These are phyloP conservation scores for Gnaphalium uliginosum DNA, from an alignment of 129 eudicot genomes.

Conservation along the genomic window DNA sequence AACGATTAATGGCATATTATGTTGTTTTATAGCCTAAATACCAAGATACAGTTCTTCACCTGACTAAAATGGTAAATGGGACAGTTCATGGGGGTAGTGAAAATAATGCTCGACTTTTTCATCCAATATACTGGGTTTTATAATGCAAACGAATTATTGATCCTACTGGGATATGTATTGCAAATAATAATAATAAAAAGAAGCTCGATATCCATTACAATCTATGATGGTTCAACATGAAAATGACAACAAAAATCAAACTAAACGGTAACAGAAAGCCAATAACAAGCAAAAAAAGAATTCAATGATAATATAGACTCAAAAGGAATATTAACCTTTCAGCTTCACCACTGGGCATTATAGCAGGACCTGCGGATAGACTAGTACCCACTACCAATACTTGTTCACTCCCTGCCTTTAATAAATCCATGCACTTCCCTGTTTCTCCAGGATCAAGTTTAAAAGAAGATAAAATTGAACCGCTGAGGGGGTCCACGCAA, in stretches of 20 bases:
- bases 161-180: too few relatives aligned
- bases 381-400: constrained; percentile 93
- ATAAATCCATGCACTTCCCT: constrained; percentile 87
- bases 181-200: not conserved
- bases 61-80: constrained; percentile 12
- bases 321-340: constrained; percentile 58
- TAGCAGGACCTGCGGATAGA: constrained; percentile 87
- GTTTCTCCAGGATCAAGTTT: constrained; percentile 86
- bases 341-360: constrained; percentile 99
- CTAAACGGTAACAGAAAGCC: not conserved
- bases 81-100: not conserved
- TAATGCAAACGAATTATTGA: too few relatives aligned
- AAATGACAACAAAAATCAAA: not conserved
- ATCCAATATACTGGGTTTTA: not conserved
- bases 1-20: too few relatives aligned
- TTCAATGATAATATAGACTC: not conserved
- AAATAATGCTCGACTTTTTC: constrained; percentile 1
- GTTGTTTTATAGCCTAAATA: not conserved
- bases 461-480: constrained; percentile 77
- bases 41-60: constrained; percentile 6
- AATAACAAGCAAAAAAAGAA: not conserved
- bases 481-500: constrained; percentile 86
- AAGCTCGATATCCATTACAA: not conserved
- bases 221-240: not conserved
- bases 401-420: constrained; percentile 72